Evolutionary conservation across 768 basidiomycete species (phyloP), one percentile per base, ranked within the genome.

Genomic region (Trametes meyenii): DNA sequence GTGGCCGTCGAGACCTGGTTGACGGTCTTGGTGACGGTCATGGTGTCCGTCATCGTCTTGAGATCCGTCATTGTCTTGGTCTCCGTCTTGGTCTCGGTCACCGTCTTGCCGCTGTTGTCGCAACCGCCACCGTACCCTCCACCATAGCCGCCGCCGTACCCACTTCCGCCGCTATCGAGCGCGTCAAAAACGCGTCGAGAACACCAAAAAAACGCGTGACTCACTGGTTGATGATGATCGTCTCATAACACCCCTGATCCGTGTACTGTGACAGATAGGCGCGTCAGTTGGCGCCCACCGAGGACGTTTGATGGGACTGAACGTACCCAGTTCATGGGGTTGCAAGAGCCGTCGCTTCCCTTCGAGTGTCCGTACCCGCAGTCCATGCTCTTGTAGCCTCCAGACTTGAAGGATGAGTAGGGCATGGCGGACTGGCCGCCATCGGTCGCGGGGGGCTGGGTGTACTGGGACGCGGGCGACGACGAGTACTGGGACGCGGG

Each of bases 361-460:
- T 87, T 88, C 50, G 72, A 67, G 68, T 85, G 86, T 24, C 88
- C 89, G 70, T 91, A 91, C 52, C 89, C 89, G 70, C 89, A 91
- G 64, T 80, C 73, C 72, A 90, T 73, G 71, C 78, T 81, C 71
- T 79, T 77, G 74, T 90, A 91, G 26, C 88, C 89, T 58, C 87
- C 89, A 36, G 69, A 68, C 72, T 75, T 76, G 75, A 87, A 88
- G 35, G 80, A 77, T 13, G 80, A 76, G 71, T 90, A 90, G 29
- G 84, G 82, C 83, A 85, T 85, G 62, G 66, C 64, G 24, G 79
- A 67, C 67, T 82, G 81, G 66, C 79, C 78, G 66, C 79, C 74
- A 50, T 61, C 62, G n/a, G 66, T 62, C 33, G 73, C 61, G 7
- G 61, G 62, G 19, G 69, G 49, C 55, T 60, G 45, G 21, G 64